These are phyloP conservation scores for Populus alba DNA, from an alignment of 345 rosid genomes.

Conservation along the genomic window DNA sequence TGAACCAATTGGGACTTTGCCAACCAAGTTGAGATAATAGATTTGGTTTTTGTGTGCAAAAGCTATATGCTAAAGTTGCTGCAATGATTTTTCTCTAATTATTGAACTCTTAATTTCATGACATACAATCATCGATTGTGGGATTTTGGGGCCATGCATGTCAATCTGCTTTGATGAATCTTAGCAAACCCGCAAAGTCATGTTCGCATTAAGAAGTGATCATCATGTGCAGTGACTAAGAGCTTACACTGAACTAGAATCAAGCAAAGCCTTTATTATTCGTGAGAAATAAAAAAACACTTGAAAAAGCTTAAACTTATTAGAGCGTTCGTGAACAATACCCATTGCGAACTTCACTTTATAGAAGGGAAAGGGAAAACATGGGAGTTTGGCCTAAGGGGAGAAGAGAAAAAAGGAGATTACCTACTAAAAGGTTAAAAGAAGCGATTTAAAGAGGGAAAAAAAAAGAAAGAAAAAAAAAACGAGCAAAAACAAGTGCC, in stretches of 20 bases:
- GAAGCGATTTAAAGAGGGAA: no score
- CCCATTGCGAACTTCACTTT: no score
- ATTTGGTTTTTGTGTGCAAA: background rate
- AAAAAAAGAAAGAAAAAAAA: no score
- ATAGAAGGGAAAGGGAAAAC: no score
- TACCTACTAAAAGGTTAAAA: no score
- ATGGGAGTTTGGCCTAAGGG: no score
- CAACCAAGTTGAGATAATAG: background rate
- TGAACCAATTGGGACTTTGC: background rate
- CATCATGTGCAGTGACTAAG: slow-evolving; percentile 5
- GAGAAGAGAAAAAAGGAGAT: no score
- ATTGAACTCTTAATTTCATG: background rate
- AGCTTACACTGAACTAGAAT: background rate
- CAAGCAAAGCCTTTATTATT: slow-evolving; percentile 4
- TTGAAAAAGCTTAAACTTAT: no score
- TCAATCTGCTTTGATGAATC: background rate
- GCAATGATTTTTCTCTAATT: background rate
- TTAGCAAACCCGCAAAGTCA: background rate
- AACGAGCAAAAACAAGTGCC: background rate
- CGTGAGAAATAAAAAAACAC: no score
- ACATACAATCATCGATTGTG: background rate
- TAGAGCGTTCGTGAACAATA: no score
- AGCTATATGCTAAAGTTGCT: background rate
- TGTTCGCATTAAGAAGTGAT: background rate
- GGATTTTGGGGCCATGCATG: background rate